phyloP scores from a whole-genome alignment of 2,329 filamentous ascomycete genomes.

The Cercospora canescens region DNA sequence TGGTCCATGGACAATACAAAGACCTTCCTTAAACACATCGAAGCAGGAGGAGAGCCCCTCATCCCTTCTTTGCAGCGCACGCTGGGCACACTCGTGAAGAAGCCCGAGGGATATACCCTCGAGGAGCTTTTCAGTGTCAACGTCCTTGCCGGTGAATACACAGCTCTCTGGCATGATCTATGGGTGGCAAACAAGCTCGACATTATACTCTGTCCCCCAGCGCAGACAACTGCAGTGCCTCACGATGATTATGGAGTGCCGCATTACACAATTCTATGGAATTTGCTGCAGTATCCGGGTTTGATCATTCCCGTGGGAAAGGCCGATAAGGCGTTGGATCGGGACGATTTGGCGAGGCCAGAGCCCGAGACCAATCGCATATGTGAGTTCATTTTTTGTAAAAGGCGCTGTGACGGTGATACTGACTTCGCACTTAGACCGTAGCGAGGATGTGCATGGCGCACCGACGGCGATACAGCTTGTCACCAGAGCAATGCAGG shows the following conservation, averaged over 20 bases:
- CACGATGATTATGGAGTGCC: constrained; percentile 52
- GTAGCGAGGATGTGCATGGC: constrained; percentile 15
- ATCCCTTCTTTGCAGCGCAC: constrained; percentile 43
- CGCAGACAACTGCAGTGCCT: constrained; percentile 52
- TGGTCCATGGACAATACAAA: constrained; percentile 44
- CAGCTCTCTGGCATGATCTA: constrained; percentile 44
- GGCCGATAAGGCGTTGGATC: too few species aligned
- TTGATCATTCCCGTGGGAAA: too few species aligned
- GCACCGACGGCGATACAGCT: constrained; percentile 20
- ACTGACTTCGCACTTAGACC: constrained; percentile 1
- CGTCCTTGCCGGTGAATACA: constrained; percentile 37
- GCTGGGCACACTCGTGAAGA: constrained; percentile 34
- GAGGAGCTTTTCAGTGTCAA: constrained; percentile 47
- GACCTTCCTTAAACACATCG: constrained; percentile 37
- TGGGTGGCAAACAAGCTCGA: constrained; percentile 50
- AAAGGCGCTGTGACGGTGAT: too few species aligned
- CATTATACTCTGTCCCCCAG: constrained; percentile 51
- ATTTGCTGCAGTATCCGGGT: too few species aligned
- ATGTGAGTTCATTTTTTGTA: too few species aligned
- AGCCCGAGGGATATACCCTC: constrained; percentile 36
- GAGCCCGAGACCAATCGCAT: too few species aligned
- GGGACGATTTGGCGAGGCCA: too few species aligned
- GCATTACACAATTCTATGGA: too few species aligned
- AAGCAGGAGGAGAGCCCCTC: constrained; percentile 45
- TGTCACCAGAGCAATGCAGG: constrained; percentile 16